Evolutionary conservation across 805 yeast genomes (phyloP).

Genomic region (Metschnikowia cubensis): DNA sequence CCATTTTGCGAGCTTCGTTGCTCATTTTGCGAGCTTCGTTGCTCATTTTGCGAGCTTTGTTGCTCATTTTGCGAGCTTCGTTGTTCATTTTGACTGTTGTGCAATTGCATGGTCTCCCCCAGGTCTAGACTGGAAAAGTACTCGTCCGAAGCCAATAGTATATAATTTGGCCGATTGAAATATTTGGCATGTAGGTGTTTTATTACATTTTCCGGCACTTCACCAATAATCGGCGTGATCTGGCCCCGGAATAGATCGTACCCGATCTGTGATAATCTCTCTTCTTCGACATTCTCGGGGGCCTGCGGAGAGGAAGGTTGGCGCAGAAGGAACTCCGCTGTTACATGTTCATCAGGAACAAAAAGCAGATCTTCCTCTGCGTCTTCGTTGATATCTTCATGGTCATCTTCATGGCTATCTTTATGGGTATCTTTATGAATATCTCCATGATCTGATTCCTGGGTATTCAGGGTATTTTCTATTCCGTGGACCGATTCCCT

Average conservation of each 20-base stretch:
- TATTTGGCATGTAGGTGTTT: constrained; percentile 12
- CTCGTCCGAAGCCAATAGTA: constrained; percentile 18
- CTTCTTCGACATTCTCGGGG: background rate
- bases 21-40: no score
- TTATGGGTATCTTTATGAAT: no score
- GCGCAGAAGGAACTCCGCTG: background rate
- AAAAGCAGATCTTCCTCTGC: constrained; percentile 3
- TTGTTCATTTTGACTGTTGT: no score
- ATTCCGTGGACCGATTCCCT: no score
- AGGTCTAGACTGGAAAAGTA: constrained; percentile 13
- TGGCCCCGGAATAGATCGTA: constrained; percentile 16
- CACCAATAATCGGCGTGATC: constrained; percentile 14
- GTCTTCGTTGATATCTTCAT: no score
- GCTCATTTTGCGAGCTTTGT: no score
- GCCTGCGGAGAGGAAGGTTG: background rate
- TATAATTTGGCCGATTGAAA: constrained; percentile 18
- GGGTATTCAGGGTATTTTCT: no score
- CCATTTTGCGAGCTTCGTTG: no score
- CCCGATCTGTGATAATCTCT: constrained; percentile 13
- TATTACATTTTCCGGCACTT: constrained; percentile 6
- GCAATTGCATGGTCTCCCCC: background rate
- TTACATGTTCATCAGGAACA: constrained; percentile 8
- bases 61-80: no score
- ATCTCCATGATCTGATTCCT: no score
- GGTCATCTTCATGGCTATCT: no score